Evolutionary conservation across 2,329 filamentous ascomycete genomes (phyloP).

Genomic region (Colletotrichum theobromicola): DNA sequence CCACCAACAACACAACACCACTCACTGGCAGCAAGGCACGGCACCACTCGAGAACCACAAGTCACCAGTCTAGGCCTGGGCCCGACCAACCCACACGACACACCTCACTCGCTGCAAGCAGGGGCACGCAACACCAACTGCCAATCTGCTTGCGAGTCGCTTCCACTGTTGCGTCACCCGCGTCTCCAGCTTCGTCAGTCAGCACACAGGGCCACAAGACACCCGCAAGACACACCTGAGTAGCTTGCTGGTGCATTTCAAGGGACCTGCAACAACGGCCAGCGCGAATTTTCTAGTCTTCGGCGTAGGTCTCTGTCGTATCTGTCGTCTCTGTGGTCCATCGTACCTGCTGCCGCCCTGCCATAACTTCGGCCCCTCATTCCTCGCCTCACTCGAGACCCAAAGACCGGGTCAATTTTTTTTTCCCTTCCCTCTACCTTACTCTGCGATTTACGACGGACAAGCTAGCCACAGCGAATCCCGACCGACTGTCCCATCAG

Average conservation of each 20-base stretch:
- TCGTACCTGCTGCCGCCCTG: background rate
- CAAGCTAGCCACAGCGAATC: background rate
- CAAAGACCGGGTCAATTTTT: background rate
- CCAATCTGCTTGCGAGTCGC: slow-evolving; percentile 8
- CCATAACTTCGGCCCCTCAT: background rate
- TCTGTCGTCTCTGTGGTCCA: background rate
- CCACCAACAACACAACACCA: background rate
- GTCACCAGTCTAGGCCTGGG: background rate
- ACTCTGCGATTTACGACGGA: background rate
- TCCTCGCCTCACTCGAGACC: background rate
- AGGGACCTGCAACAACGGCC: background rate
- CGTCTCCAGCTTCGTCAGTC: slow-evolving; percentile 12
- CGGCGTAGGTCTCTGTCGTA: background rate
- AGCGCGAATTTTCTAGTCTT: background rate
- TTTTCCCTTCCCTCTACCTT: background rate
- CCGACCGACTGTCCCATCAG: background rate
- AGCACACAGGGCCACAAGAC: background rate
- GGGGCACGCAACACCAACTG: background rate
- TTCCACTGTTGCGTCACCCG: slow-evolving; percentile 16
- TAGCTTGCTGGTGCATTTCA: background rate
- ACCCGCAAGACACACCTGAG: background rate
- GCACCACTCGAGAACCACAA: background rate
- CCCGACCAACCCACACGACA: background rate
- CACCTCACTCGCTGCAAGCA: slow-evolving; percentile 1
- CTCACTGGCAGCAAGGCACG: background rate